phyloP scores from a whole-genome alignment of 1,139 yeast genomes.

The Diutina sp. region DNA sequence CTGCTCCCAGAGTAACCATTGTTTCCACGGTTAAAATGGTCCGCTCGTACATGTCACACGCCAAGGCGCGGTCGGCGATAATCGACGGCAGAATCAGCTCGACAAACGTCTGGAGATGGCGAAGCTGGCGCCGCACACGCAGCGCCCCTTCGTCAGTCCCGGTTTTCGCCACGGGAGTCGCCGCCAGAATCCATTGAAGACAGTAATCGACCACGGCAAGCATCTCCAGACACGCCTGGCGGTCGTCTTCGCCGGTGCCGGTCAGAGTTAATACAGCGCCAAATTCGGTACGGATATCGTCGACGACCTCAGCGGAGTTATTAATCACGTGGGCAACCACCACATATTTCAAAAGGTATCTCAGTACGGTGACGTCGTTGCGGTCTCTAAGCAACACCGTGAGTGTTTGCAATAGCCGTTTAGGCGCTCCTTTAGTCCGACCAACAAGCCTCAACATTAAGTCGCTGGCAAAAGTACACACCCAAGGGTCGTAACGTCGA shows the following conservation, averaged over 20 bases:
- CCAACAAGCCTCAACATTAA: not conserved
- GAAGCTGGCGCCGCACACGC: slow-evolving; percentile 17
- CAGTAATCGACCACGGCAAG: slow-evolving; percentile 77
- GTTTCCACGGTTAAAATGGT: slow-evolving; percentile 80
- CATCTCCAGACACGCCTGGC: slow-evolving; percentile 27
- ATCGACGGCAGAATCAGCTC: slow-evolving; percentile 49
- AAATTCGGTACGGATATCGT: slow-evolving; percentile 45
- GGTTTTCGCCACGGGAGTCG: slow-evolving; percentile 15
- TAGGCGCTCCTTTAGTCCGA: not conserved
- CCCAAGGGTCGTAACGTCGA: not conserved
- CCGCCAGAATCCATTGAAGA: slow-evolving; percentile 54
- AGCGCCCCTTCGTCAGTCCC: slow-evolving; percentile 10
- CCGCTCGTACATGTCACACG: slow-evolving; percentile 78
- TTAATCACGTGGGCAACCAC: slow-evolving; percentile 54
- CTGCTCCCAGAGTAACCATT: slow-evolving; percentile 23
- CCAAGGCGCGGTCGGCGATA: slow-evolving; percentile 68
- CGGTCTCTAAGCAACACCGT: slow-evolving; percentile 49
- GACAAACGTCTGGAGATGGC: slow-evolving; percentile 32
- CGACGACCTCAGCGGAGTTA: slow-evolving; percentile 28
- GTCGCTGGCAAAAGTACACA: not conserved
- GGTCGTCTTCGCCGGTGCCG: not conserved
- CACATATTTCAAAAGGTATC: slow-evolving; percentile 69
- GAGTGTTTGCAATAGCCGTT: slow-evolving; percentile 45
- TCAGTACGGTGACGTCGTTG: slow-evolving; percentile 58
- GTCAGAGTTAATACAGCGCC: slow-evolving; percentile 39